Evolutionary conservation across 495 filamentous ascomycete species (phyloP).

Genomic region (Parathielavia hyrcaniae): DNA sequence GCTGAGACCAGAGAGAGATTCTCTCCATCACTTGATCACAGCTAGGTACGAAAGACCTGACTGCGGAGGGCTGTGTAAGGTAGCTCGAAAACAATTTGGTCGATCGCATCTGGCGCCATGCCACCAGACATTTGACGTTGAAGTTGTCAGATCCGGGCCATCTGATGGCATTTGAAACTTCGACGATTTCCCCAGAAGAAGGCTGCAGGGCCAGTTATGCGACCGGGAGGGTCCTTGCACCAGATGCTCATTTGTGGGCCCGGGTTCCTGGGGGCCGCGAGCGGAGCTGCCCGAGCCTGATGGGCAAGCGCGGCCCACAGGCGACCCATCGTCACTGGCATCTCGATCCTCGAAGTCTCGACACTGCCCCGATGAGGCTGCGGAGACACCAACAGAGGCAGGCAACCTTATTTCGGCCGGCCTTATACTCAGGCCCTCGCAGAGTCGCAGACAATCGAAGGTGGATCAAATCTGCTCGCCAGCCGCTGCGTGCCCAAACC

Average conservation of each 20-base stretch:
- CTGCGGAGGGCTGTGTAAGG: too few species aligned
- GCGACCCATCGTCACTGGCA: neutral
- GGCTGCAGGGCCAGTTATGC: conserved; percentile 10
- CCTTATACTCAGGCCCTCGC: too few species aligned
- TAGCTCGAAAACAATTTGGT: neutral
- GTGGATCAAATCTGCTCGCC: neutral
- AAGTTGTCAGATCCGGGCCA: neutral
- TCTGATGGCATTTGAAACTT: neutral
- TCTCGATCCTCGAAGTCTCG: too few species aligned
- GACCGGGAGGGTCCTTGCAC: conserved; percentile 7
- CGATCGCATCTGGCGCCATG: conserved; percentile 9
- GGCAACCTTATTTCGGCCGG: too few species aligned
- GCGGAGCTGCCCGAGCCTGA: conserved; percentile 12
- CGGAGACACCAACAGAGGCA: neutral
- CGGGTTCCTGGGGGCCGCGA: conserved; percentile 7
- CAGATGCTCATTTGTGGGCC: conserved; percentile 11
- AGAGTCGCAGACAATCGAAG: too few species aligned
- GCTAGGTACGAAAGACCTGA: too few species aligned
- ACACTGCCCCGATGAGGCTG: neutral
- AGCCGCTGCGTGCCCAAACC: conserved; percentile 14
- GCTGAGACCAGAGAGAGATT: neutral
- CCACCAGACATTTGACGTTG: neutral
- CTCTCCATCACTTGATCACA: neutral
- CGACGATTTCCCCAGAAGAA: conserved; percentile 3
- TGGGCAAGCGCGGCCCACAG: conserved; percentile 7